Evolutionary conservation across 306 rosid genomes (phyloP), one percentile per base, ranked within the genome.

Genomic region (Senna tora): DNA sequence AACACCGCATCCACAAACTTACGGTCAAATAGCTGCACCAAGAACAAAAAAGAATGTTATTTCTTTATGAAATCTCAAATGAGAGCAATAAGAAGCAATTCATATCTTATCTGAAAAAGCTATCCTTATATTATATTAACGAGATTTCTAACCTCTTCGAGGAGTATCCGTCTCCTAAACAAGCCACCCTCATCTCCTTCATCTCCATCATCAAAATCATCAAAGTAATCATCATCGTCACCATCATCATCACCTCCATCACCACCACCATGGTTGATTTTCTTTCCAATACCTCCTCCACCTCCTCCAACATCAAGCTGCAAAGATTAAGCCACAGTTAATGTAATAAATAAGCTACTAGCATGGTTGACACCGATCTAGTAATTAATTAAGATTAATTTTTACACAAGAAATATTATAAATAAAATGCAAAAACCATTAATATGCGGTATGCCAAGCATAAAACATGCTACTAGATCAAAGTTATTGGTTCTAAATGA

Each of bases 131-230:
- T 50, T 51, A 34, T 33, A 80, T 54, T 25, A 57, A 70, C 45
- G 36, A 73, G 67, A 71, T 78, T 56, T 76, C 77, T 52, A 54
- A 95, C 99, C 96, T 95, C 99, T 82, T 95, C 97, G 72, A 95
- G 83, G 72, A 91, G 75, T 78, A 83, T 84, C 67, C 97, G 80
- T 74, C 92, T 86, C 84, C 97, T 85, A 69, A 95, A 95, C 76
- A 95, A 74, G 79, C 99, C 96, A 76, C 96, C 98, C 58, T 91
- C 97, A 65, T 89, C 99, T 74, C 99, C 99, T 70, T 94, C 99
- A 30, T 91, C 99, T 17, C 96, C 99, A 20, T 94, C 99, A 59
- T 94, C 99, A 16, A 91, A 94, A 61, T 94, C 97, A 81, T 94
- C 99, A 74, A 88, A 94, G 82, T 94, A 94, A 79, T 94, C 99